phyloP scores from a whole-genome alignment of 2,329 filamentous ascomycete species.

The Drechslera avenae region DNA sequence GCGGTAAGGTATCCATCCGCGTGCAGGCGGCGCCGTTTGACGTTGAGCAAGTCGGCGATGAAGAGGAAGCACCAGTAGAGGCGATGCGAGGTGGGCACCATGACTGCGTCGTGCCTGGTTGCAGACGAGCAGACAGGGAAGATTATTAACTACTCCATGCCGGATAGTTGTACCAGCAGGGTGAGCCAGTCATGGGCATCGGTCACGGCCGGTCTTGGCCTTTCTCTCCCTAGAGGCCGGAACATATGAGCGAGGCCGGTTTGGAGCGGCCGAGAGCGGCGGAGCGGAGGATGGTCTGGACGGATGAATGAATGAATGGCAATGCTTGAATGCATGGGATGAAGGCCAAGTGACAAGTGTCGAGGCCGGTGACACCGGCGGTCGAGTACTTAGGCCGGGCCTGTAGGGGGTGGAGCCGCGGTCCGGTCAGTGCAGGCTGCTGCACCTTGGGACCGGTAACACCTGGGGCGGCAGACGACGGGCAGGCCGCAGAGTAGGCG shows the following conservation, averaged over 20 bases:
- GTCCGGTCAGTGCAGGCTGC: slow-evolving; percentile 3
- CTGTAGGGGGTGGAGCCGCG: slow-evolving; percentile 1
- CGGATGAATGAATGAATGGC: background rate
- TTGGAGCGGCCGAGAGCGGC: background rate
- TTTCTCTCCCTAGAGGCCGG: too few relatives aligned
- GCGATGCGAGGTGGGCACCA: background rate
- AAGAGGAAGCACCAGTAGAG: background rate
- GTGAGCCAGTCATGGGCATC: too few relatives aligned
- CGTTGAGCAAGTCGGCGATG: background rate
- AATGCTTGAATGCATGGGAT: background rate
- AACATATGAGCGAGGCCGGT: background rate
- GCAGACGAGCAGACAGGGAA: background rate
- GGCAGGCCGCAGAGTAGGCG: slow-evolving; percentile 12
- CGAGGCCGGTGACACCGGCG: background rate
- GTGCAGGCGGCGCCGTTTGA: slow-evolving; percentile 3
- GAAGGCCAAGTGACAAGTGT: background rate
- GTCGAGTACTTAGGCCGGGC: background rate
- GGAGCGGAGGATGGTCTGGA: background rate
- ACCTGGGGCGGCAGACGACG: slow-evolving; percentile 4
- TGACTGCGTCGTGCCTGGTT: background rate
- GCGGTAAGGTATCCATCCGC: background rate
- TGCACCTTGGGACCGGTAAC: slow-evolving; percentile 1
- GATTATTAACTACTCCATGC: too few relatives aligned
- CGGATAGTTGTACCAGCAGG: too few relatives aligned
- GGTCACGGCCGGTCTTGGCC: too few relatives aligned